A percentile compares a stretch with the other conserved stretches of the same genome.
These are phyloP conservation scores for Cercophora sp. DNA, from an alignment of 495 filamentous ascomycete species.

Conservation along the genomic window DNA sequence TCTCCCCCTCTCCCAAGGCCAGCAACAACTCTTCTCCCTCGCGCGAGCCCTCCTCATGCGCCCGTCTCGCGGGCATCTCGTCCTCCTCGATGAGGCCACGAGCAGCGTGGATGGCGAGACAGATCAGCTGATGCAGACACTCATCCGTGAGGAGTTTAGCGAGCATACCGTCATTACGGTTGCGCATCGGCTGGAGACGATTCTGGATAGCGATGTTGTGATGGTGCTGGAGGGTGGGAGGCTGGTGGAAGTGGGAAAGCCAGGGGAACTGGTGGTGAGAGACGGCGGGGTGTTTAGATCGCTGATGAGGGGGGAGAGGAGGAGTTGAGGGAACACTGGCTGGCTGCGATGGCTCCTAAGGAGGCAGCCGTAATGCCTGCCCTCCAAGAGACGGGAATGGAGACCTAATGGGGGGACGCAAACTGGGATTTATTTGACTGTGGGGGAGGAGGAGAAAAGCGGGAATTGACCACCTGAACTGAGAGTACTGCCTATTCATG, in stretches of 20 bases:
- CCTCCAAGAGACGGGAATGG: too few species aligned
- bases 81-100: constrained; percentile 34
- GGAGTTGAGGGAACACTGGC: neutral
- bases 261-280: constrained; percentile 15
- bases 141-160: constrained; percentile 38
- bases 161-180: constrained; percentile 43
- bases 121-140: constrained; percentile 35
- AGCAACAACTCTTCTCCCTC: constrained; percentile 59
- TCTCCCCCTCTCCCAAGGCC: constrained; percentile 44
- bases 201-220: constrained; percentile 41
- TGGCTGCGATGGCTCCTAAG: too few species aligned
- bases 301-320: constrained; percentile 1
- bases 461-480: too few species aligned
- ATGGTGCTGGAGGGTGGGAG: constrained; percentile 34
- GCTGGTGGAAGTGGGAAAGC: constrained; percentile 38
- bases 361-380: too few species aligned
- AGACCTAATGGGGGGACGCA: too few species aligned
- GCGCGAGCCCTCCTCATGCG: constrained; percentile 52
- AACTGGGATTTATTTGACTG: too few species aligned
- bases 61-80: neutral
- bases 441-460: too few species aligned
- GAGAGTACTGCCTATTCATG: too few species aligned
- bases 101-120: constrained; percentile 40
- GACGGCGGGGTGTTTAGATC: constrained; percentile 2
- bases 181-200: constrained; percentile 38